Evolutionary conservation across 306 rosid species (phyloP), one percentile per base, ranked within the genome.

Genomic region (Begonia fuchsioides): DNA sequence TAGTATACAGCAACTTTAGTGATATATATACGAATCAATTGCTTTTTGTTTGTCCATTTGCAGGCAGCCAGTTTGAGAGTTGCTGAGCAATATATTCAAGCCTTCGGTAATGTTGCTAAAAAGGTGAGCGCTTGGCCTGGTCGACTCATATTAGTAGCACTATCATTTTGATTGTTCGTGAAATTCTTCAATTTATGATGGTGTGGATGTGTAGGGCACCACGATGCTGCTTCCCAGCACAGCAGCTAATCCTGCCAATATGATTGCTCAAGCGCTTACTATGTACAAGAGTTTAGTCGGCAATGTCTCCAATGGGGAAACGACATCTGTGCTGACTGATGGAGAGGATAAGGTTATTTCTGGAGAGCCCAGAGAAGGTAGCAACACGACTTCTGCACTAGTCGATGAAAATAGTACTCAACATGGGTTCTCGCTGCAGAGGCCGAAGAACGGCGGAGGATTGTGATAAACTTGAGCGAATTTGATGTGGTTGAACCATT

Each of bases 11-110:
- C 35, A 4, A 26, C 35, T 26, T 26, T 26, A 20, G 32, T 20
- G 32, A 20, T 20, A 20, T 20, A 26, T 26, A 8, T 8, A 4
- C 35, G 35, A 26, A 26, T 26, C 35, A 26, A 26, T 1, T 26
- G 35, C 7, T 26, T 26, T 26, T 26, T 26, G 5, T 17, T 48
- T 58, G 66, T 19, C 69, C 62, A 39, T 53, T 68, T 73, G 69
- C 85, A 90, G 97, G 97, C 95, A 14, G 97, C 97, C 44, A 78
- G 82, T 65, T 71, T 90, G 74, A 79, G 86, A 61, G 65, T 90
- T 35, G 97, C 95, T 17, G 97, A 90, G 74, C 94, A 84, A 66
- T 90, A 90, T 59, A 71, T 90, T 52, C 72, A 69, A 47, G 95
- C 97, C 66, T 90, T 90, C 49, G 43, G 94, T 57, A 90, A 81